Conservation (phyloP, 805 yeast species). For the Candida gorgasii region DNA sequence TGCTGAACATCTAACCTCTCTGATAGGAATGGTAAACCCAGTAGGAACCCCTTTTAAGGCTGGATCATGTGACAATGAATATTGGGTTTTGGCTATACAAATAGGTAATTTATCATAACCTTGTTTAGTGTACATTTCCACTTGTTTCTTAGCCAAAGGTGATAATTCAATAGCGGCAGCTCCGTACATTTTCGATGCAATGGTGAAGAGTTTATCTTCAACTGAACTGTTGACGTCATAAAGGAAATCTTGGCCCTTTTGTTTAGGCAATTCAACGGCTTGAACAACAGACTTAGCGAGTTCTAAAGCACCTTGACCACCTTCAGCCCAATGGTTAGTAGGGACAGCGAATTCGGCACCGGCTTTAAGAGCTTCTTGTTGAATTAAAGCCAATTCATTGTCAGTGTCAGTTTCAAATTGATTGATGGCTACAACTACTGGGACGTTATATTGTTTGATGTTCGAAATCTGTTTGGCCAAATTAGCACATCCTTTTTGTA, state of each 20-base stretch:
- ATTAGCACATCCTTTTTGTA: constrained; percentile 80
- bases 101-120: constrained; percentile 79
- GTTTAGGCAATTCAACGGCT: constrained; percentile 53
- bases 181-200: constrained; percentile 81
- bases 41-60: constrained; percentile 80
- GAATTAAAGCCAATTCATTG: constrained; percentile 78
- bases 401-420: constrained; percentile 79
- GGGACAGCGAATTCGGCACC: constrained; percentile 92
- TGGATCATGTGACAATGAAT: constrained; percentile 82
- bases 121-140: constrained; percentile 66
- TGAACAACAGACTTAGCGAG: constrained; percentile 82
- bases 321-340: constrained; percentile 93
- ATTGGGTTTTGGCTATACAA: constrained; percentile 85
- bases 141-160: constrained; percentile 68
- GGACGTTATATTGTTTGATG: constrained; percentile 80
- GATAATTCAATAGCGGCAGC: constrained; percentile 70
- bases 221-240: constrained; percentile 73
- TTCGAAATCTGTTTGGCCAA: constrained; percentile 87
- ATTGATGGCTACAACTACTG: constrained; percentile 94
- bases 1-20: constrained; percentile 74
- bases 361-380: constrained; percentile 78
- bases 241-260: constrained; percentile 48
- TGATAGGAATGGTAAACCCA: constrained; percentile 75
- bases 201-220: constrained; percentile 74
- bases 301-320: constrained; percentile 86